phyloP scores from a whole-genome alignment of 78 protist genomes.

The Pigoraptor vietnamica region DNA sequence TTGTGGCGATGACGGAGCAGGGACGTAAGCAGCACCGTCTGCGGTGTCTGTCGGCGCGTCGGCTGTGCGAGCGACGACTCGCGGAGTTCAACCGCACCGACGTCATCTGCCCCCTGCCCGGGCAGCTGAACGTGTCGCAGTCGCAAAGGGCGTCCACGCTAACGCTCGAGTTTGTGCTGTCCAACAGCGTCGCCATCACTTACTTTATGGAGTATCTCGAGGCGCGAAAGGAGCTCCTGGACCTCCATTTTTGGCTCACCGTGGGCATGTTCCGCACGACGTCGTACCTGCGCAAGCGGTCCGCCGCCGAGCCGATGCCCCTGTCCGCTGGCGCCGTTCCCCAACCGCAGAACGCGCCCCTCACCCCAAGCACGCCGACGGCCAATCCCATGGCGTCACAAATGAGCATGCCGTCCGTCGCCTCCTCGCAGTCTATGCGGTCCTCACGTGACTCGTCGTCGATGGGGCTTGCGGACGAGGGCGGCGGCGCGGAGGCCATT shows the following conservation, averaged over 20 bases:
- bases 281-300: neutral
- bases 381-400: too few relatives aligned
- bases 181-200: neutral
- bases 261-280: neutral
- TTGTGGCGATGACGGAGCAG: neutral
- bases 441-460: neutral
- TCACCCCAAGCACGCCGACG: too few relatives aligned
- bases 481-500: neutral
- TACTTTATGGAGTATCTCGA: conserved; percentile 2
- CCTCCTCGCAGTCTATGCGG: neutral
- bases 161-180: neutral
- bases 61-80: neutral
- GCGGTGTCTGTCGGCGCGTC: neutral
- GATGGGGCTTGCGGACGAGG: neutral
- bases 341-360: neutral
- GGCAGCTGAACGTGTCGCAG: neutral
- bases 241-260: conserved; percentile 2
- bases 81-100: neutral
- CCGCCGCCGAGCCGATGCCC: neutral
- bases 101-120: neutral
- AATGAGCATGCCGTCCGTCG: neutral
- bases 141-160: neutral
- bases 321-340: neutral
- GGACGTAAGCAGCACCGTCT: neutral
- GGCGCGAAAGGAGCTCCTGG: neutral